A percentile compares a stretch with the other conserved stretches of the same genome.
phyloP scores from a whole-genome alignment of 2,329 filamentous ascomycete genomes.

The Nemania sp. region DNA sequence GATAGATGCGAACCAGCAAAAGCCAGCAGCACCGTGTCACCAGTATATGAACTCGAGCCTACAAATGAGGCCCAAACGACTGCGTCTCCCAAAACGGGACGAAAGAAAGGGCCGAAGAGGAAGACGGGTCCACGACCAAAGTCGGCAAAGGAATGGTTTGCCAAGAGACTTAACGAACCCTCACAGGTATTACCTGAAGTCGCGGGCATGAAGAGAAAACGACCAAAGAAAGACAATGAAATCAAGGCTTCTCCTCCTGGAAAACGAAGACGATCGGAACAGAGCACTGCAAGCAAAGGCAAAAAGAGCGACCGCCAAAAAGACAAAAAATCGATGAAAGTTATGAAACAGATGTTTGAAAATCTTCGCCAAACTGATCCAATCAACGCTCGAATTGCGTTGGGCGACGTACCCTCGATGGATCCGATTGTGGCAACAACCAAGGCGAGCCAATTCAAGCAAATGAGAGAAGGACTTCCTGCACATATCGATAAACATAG shows the following conservation, averaged over 20 bases:
- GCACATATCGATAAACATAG: background rate
- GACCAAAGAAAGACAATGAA: background rate
- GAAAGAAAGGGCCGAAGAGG: background rate
- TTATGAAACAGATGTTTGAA: conserved; percentile 5
- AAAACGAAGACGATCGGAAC: background rate
- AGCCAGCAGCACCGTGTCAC: background rate
- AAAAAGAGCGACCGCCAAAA: too few species aligned
- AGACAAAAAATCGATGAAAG: background rate
- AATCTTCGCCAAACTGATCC: conserved; percentile 7
- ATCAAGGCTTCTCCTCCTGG: background rate
- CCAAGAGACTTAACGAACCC: background rate
- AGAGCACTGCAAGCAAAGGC: too few species aligned
- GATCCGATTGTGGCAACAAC: conserved; percentile 6
- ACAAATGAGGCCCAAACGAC: background rate
- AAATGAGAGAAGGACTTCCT: conserved; percentile 10
- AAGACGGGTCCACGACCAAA: conserved; percentile 9
- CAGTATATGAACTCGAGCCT: background rate
- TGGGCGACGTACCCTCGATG: conserved; percentile 6
- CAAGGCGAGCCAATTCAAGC: conserved; percentile 10
- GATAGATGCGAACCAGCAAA: too few species aligned
- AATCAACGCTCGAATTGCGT: conserved; percentile 13
- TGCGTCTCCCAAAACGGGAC: background rate
- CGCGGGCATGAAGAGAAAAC: conserved; percentile 8
- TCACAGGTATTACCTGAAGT: background rate
- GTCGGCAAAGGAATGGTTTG: conserved; percentile 16